Percentiles rank a stretch among this genome's conserved stretches.
These are phyloP conservation scores for Pyracantha coccinea DNA, from an alignment of 331 rosid genomes.

Conservation along the genomic window DNA sequence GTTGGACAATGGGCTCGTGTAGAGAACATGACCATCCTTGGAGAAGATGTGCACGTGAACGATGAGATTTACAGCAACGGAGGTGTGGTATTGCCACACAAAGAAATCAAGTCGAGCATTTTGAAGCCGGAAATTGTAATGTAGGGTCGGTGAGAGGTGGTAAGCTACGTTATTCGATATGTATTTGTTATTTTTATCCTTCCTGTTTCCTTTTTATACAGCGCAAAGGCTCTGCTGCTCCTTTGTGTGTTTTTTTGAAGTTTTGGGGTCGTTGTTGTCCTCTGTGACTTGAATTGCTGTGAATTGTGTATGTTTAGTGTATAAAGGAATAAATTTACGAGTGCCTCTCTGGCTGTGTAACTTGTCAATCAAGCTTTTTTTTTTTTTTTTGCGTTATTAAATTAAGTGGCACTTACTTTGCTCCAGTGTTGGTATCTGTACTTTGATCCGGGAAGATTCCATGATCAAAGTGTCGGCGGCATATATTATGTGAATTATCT, in stretches of 20 bases:
- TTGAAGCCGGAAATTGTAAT: slow-evolving; percentile 86
- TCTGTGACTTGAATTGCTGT: slow-evolving; percentile 35
- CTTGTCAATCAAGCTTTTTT: not conserved
- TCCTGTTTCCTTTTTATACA: not conserved
- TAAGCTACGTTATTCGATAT: slow-evolving; percentile 26
- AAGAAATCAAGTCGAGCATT: slow-evolving; percentile 76
- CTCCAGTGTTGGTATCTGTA: not conserved
- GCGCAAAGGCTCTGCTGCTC: slow-evolving; percentile 21
- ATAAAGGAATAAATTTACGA: slow-evolving; percentile 40
- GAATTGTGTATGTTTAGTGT: slow-evolving; percentile 31
- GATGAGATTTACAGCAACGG: slow-evolving; percentile 85
- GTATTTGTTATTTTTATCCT: slow-evolving; percentile 6
- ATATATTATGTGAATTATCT: not conserved
- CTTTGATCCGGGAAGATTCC: not conserved
- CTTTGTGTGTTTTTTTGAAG: slow-evolving; percentile 17
- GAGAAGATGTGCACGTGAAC: slow-evolving; percentile 79
- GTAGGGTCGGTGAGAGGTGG: slow-evolving; percentile 35
- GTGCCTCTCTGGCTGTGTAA: slow-evolving; percentile 19
- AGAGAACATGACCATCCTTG: slow-evolving; percentile 83
- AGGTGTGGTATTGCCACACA: slow-evolving; percentile 86
- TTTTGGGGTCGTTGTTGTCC: slow-evolving; percentile 6
- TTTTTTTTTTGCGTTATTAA: not conserved
- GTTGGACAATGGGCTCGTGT: slow-evolving; percentile 86
- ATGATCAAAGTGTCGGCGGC: not conserved
- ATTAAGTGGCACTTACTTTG: not conserved